phyloP scores from a whole-genome alignment of 768 basidiomycete genomes.

The Pleurotus salmoneostramineus region DNA sequence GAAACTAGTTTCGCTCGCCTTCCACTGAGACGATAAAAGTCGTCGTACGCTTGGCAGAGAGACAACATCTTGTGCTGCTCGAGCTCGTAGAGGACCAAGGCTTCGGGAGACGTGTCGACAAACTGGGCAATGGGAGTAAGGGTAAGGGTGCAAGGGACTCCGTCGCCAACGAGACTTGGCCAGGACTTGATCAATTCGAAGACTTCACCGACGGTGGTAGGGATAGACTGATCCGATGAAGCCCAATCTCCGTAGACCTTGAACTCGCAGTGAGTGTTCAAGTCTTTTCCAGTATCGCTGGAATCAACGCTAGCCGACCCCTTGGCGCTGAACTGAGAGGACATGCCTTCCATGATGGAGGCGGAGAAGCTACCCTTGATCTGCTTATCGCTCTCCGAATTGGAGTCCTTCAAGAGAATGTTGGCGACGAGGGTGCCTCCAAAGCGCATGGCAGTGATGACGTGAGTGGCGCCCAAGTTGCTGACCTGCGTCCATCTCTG shows the following conservation, averaged over 20 bases:
- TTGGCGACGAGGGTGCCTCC: conserved; percentile 13
- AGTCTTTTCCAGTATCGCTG: background rate
- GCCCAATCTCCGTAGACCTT: conserved; percentile 9
- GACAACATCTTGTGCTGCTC: conserved; percentile 6
- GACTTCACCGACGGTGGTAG: conserved; percentile 11
- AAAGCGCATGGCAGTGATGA: conserved; percentile 14
- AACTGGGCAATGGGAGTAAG: conserved; percentile 12
- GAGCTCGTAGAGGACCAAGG: conserved; percentile 7
- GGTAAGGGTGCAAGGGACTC: conserved; percentile 12
- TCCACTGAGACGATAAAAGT: conserved; percentile 7
- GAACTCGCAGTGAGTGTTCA: conserved; percentile 4
- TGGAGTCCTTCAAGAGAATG: conserved; percentile 9
- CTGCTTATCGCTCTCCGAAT: conserved; percentile 8
- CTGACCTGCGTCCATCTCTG: background rate
- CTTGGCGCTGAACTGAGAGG: conserved; percentile 1
- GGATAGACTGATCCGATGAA: conserved; percentile 1
- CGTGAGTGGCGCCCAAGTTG: conserved; percentile 12
- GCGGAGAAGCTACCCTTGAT: conserved; percentile 7
- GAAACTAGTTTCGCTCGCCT: conserved; percentile 4
- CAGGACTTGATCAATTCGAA: conserved; percentile 11
- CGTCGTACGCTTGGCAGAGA: conserved; percentile 7
- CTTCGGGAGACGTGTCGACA: conserved; percentile 5
- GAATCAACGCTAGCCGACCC: conserved; percentile 5
- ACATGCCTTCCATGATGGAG: conserved; percentile 8
- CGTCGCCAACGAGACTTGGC: conserved; percentile 9